Percentiles rank a stretch among this genome's conserved stretches.
These are phyloP conservation scores for Ambrosiella beaveri DNA, from an alignment of 2,329 filamentous ascomycete genomes.

Conservation along the genomic window DNA sequence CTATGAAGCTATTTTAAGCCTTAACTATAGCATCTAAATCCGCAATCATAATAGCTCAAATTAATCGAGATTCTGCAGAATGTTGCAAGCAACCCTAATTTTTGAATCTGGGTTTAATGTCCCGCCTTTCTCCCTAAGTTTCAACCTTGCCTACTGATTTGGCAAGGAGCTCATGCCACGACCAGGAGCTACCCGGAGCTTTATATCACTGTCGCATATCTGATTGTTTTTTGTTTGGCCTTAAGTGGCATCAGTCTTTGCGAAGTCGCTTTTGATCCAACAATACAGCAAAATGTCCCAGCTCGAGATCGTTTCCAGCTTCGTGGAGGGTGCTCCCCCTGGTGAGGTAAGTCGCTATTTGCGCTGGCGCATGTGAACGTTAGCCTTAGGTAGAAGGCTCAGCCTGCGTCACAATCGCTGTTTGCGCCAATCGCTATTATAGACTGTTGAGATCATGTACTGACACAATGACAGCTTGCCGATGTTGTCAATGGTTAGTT, in stretches of 20 bases:
- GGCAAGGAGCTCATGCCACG: neutral
- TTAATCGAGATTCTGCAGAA: no score
- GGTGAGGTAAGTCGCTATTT: constrained; percentile 8
- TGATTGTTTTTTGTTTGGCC: neutral
- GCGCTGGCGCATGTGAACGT: neutral
- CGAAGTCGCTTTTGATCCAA: neutral
- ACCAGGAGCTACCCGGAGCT: neutral
- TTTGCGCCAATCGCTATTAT: neutral
- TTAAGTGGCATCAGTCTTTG: neutral
- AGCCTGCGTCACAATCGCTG: neutral
- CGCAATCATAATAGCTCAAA: no score
- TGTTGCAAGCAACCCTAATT: neutral
- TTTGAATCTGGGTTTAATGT: neutral
- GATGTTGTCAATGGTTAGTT: constrained; percentile 13
- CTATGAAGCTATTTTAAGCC: no score
- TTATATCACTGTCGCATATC: neutral
- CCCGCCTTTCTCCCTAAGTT: constrained; percentile 8
- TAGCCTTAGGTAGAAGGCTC: constrained; percentile 1
- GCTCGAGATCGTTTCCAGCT: constrained; percentile 11
- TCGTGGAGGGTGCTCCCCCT: constrained; percentile 11
- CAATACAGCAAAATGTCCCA: constrained; percentile 6
- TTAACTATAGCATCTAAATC: no score
- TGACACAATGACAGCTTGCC: constrained; percentile 12
- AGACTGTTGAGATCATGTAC: neutral
- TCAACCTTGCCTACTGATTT: neutral